These are phyloP conservation scores for Lizonia empirigonia DNA, from an alignment of 2,329 filamentous ascomycete species.

Conservation along the genomic window DNA sequence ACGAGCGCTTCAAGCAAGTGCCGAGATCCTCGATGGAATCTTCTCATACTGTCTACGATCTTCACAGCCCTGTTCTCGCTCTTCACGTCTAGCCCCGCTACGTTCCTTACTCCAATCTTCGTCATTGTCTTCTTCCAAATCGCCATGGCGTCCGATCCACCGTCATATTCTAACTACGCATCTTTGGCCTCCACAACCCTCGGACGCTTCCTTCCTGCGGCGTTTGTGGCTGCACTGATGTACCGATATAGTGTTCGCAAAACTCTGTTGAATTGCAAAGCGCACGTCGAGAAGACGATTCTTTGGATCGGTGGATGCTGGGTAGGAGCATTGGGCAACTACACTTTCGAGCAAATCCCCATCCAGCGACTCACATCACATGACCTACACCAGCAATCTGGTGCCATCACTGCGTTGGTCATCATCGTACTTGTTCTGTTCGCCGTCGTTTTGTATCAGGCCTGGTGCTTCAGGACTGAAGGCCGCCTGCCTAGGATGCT, in stretches of 20 bases:
- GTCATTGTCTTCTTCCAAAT: conserved; percentile 44
- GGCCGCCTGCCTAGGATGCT: conserved; percentile 71
- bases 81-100: conserved; percentile 36
- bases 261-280: conserved; percentile 35
- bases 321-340: conserved; percentile 42
- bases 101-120: conserved; percentile 41
- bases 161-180: conserved; percentile 36
- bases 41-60: conserved; percentile 41
- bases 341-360: conserved; percentile 45
- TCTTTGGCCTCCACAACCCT: conserved; percentile 40
- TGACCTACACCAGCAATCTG: conserved; percentile 46
- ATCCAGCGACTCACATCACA: conserved; percentile 45
- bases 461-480: conserved; percentile 42
- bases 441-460: conserved; percentile 38
- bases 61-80: conserved; percentile 41
- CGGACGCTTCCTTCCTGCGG: conserved; percentile 43
- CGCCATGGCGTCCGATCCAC: conserved; percentile 46
- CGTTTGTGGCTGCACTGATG: conserved; percentile 37
- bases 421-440: conserved; percentile 40
- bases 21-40: conserved; percentile 42
- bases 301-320: conserved; percentile 46
- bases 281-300: conserved; percentile 46
- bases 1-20: conserved; percentile 29
- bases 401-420: conserved; percentile 44
- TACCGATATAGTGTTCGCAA: conserved; percentile 37